A percentile compares a stretch with the other conserved stretches of the same genome.
phyloP scores from a whole-genome alignment of 345 rosid species.

The Citrus unshiu region DNA sequence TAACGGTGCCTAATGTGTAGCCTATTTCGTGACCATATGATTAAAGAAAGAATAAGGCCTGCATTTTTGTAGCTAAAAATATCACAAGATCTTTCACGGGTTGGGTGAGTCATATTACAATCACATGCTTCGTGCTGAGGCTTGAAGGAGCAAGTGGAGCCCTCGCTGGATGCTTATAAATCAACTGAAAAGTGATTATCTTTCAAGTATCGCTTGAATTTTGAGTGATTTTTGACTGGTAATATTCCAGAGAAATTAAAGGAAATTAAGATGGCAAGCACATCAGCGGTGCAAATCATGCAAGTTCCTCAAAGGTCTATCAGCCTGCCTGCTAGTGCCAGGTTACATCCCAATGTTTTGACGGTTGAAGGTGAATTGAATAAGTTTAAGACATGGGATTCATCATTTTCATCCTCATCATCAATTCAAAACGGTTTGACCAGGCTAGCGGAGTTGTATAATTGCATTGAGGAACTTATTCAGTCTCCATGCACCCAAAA shows the following conservation, averaged over 20 bases:
- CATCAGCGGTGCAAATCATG: not conserved
- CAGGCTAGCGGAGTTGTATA: constrained; percentile 34
- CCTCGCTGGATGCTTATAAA: constrained; percentile 16
- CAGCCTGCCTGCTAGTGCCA: constrained; percentile 48
- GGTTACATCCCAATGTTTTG: constrained; percentile 20
- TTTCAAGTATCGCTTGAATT: constrained; percentile 3
- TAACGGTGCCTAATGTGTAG: not conserved
- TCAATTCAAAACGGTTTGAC: constrained; percentile 27
- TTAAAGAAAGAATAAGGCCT: constrained; percentile 12
- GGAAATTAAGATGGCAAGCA: constrained; percentile 14
- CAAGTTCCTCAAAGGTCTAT: constrained; percentile 40
- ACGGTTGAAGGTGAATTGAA: constrained; percentile 22
- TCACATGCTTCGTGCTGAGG: constrained; percentile 28
- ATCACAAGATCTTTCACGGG: constrained; percentile 28
- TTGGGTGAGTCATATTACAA: constrained; percentile 11
- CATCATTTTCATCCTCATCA: not conserved
- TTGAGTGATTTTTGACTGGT: not conserved
- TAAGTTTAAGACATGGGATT: constrained; percentile 19
- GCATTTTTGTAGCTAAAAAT: constrained; percentile 26
- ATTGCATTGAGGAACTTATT: constrained; percentile 29
- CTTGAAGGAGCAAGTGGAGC: constrained; percentile 4
- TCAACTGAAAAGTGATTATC: not conserved
- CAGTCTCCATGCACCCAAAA: constrained; percentile 30
- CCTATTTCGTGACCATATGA: constrained; percentile 7
- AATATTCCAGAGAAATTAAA: not conserved